Evolutionary conservation across 768 basidiomycete species (phyloP), one percentile per base, ranked within the genome.

Genomic region (Termitomyces sp.): DNA sequence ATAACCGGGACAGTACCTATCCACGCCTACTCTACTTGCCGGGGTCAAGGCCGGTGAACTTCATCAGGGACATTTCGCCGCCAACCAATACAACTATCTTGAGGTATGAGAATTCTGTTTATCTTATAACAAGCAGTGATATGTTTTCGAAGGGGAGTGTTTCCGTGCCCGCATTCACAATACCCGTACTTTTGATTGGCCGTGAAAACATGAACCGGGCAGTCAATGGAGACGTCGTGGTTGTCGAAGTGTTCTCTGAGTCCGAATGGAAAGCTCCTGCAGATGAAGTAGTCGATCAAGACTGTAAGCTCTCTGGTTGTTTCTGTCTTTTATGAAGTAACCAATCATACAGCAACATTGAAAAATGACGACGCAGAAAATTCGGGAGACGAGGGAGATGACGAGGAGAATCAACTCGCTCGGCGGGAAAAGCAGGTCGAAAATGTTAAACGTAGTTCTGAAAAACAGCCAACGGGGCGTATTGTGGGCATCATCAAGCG

Each of bases 121-220:
- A 39, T 24, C 1, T n/a, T 36, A 22, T 31, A 22, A 28, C 31
- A 26, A 16, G 39, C 28, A n/a, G 18, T 64, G 2, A 60, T 36
- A 22, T 13, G 15, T 18, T 37, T 33, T 54, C 34, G 1, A 63
- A 93, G 89, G 96, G 94, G 7, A 90, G 80, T 48, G 94, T 97
- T 18, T 77, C 83, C 4, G 87, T 90, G 0, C 83, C 86, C 1
- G 81, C 79, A 0, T 89, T 90, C 64, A 74, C 77, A 31, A 93
- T 90, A 67, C 87, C 92, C 0, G 78, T 98, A 9, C 78, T 98
- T 1, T 77, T 99, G 5, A 80, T 92, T 31, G 95, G 95, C 0
- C 80, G 94, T 29, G 88, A 94, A 70, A 87, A 93, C 60, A 97
- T 98, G 90, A 99, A 99, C 68, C 85, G 97, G 18, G 87, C 94